phyloP scores from a whole-genome alignment of 2,329 filamentous ascomycete genomes.

The Pseudophaeomoniella oleicola region DNA sequence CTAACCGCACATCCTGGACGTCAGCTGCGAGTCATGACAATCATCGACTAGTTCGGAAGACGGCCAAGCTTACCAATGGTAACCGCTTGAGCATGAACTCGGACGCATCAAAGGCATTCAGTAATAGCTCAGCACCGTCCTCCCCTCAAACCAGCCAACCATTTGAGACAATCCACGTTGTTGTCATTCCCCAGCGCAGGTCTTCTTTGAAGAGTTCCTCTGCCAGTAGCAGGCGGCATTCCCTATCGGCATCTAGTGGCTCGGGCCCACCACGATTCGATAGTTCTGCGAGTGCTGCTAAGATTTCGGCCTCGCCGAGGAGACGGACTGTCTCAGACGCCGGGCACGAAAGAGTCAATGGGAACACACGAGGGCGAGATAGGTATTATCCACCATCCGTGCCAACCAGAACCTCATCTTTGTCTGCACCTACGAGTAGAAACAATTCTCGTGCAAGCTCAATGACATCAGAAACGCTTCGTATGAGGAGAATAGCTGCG shows the following conservation, averaged over 20 bases:
- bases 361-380: slow-evolving; percentile 15
- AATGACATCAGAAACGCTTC: slow-evolving; percentile 27
- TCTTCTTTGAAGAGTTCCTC: slow-evolving; percentile 27
- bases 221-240: slow-evolving; percentile 21
- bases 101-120: slow-evolving; percentile 22
- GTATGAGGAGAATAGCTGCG: slow-evolving; percentile 11
- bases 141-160: slow-evolving; percentile 12
- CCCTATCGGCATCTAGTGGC: slow-evolving; percentile 13
- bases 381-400: slow-evolving; percentile 18
- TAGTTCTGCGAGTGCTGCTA: background rate
- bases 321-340: slow-evolving; percentile 27
- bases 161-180: slow-evolving; percentile 28
- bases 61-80: slow-evolving; percentile 32
- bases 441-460: slow-evolving; percentile 29
- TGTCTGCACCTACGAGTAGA: slow-evolving; percentile 31
- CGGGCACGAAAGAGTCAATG: slow-evolving; percentile 9
- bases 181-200: slow-evolving; percentile 31
- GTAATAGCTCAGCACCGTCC: slow-evolving; percentile 15
- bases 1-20: slow-evolving; percentile 27
- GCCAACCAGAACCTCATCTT: slow-evolving; percentile 26
- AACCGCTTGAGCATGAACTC: slow-evolving; percentile 28
- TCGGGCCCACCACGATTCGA: background rate
- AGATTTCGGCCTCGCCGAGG: slow-evolving; percentile 14
- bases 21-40: slow-evolving; percentile 24
- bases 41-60: slow-evolving; percentile 36